phyloP scores from a whole-genome alignment of 495 filamentous ascomycete genomes.

The Penicillium ochrochloron region DNA sequence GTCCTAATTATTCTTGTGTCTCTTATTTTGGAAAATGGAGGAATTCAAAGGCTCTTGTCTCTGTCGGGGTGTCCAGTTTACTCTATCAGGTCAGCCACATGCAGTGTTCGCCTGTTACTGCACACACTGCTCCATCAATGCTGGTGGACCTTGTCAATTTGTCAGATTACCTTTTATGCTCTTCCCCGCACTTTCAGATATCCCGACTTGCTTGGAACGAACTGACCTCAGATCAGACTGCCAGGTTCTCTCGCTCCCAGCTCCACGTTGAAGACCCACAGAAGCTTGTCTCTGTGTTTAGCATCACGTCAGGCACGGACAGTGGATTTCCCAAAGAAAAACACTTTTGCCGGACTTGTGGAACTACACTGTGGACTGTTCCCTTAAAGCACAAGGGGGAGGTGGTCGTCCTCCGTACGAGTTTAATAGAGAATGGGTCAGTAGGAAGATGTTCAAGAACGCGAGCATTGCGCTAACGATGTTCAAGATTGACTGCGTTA shows the following conservation, averaged over 20 bases:
- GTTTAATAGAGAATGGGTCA: not conserved
- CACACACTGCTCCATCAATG: not conserved
- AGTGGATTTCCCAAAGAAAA: not conserved
- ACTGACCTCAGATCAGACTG: not conserved
- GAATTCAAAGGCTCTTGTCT: not conserved
- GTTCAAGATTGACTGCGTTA: not conserved
- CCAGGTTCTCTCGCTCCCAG: constrained; percentile 1
- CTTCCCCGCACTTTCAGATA: not conserved
- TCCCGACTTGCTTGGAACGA: not conserved
- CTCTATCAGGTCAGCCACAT: not conserved
- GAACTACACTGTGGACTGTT: not conserved
- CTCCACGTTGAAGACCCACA: not conserved
- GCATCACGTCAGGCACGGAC: not conserved
- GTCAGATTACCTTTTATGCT: not conserved
- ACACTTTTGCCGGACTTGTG: not conserved
- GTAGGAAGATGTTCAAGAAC: not conserved
- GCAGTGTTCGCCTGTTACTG: not conserved
- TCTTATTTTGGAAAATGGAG: not conserved
- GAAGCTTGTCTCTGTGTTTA: constrained; percentile 2
- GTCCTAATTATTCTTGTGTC: not conserved
- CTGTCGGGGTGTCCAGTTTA: not conserved
- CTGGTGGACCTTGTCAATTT: constrained; percentile 1
- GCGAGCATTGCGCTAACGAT: not conserved
- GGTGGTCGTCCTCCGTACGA: not conserved
- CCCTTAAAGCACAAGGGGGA: not conserved